Evolutionary conservation across 2,329 filamentous ascomycete genomes (phyloP), one percentile per base, ranked within the genome.

Genomic region (Ophiocordyceps camponoti-floridani): DNA sequence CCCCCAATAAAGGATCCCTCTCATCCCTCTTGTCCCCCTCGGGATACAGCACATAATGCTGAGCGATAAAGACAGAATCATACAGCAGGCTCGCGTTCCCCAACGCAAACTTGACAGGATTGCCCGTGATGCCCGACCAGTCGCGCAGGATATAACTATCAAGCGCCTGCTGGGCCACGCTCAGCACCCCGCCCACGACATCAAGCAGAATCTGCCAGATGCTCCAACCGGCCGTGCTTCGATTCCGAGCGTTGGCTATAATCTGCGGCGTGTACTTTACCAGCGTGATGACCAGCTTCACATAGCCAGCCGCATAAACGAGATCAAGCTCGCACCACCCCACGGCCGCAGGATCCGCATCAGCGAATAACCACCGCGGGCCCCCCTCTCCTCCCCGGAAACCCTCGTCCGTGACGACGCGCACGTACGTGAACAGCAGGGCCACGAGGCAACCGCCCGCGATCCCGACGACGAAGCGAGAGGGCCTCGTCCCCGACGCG

Each of bases 211-310:
- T 88, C 58, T 86, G 81, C 48, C 67, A 67, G 51, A 95, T 95
- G 54, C 77, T 82, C 87, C 89, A 96, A 35, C 91, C 91, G 18
- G 73, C 64, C 1, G 91, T 96, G 46, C 84, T 93, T 57, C 81
- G 75, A 55, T 89, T 86, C 54, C 79, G 77, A 59, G 82, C 87
- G 66, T 96, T 96, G 53, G 82, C 71, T 55, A 82, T 70, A 35
- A 84, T 77, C 67, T 94, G 87, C 5, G 91, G 91, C 42, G 85
- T 79, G 63, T 95, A 96, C 65, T 98, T 98, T 63, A 94, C 74
- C 26, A 95, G 66, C 0, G 89, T 94, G 51, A 94, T 76, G 45
- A 88, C 62, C 31, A 98, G 70, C 65, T 98, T 98, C 58, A 94
- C 80, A 58, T 93, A 93, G 40, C 84, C 85, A 30, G 93, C 66